Base-by-base conservation (phyloP, 345 rosid species). In the Abelmoschus esculentus region DNA sequence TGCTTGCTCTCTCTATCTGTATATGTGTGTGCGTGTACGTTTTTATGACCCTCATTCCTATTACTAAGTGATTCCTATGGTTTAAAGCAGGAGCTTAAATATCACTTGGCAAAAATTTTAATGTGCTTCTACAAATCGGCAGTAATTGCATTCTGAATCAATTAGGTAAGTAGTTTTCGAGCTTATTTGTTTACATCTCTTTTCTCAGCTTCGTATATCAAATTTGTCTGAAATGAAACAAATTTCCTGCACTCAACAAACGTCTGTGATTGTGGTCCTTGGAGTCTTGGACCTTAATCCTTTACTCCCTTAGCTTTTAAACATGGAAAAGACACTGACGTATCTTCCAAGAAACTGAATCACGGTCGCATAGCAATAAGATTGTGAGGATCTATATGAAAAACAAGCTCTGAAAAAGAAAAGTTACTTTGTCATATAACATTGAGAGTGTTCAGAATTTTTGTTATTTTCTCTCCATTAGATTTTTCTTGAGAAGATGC, bases 251-350 rank as follows among this genome's bases (percentile, higher is more conserved):
- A 10, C 7, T 32, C 47, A 62, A 18, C 66, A 61, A 66, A 52
- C 73, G 74, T 72, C 44, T 52, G 40, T 74, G 67, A 66, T 72
- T 34, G 79, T 85, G 83, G 85, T 85, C 80, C 85, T 82, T 49
- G 32, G 3, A 2, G 3, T 3, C 32, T 29, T 2, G 65, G 53
- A 64, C 68, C 63, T 67, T 68, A 59, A 64, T 8, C 22, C 61
- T 29, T 50, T 4, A 11, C 44, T 17, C 14, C 46, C 64, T 58
- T 69, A 76, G 77, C 70, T 65, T 66, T 66, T 26, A 74, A 69
- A 52, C 71, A 59, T 75, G 66, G 61, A 47, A 49, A 56, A 69
- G 54, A 77, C 60, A 15, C 18, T 11, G 44, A 46, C 75, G 22
- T 69, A 70, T 83, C 68, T 74, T 68, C 55, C 70, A 52, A 79